Evolutionary conservation across 768 basidiomycete genomes (phyloP), one percentile per base, ranked within the genome.

Genomic region (Gymnopilus dilepis): DNA sequence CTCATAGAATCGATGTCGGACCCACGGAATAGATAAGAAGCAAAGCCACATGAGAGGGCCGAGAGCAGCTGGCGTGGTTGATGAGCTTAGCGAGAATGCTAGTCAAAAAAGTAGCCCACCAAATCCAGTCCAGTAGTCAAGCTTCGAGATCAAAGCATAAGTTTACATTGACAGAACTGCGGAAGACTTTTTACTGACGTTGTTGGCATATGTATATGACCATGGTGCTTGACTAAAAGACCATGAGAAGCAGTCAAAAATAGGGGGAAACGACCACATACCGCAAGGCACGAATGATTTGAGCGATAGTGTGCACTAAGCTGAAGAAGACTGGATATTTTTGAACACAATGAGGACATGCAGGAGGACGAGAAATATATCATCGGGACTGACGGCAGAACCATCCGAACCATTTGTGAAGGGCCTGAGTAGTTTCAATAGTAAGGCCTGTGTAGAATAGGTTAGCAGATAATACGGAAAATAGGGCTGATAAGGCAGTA

Each of bases 341-440:
- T 21, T n/a, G n/a, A n/a, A n/a, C 17, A 41, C 40, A 26, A 37
- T 26, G 26, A 24, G 17, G 45, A 26, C 6, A 48, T 6, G 17
- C 11, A 15, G 26, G 24, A 15, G 17, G 24, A 17, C 3, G 26
- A 7, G 6, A 17, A 15, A 48, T 15, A 13, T 2, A 8, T 26
- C 11, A 28, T 30, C 1, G 31, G 6, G 17, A 50, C 47, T 4
- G 15, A 50, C 47, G 28, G 28, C 47, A 50, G 22, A 50, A 50
- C 47, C 45, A 48, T 26, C 45, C 47, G 19, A 50, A 31, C 47
- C 47, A 50, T 28, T 50, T 50, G 12, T 50, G 47, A 6, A 50
- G 22, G 31, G 17, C 17, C 6, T 50, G 47, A 50, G 47, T 31
- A n/a, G 47, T 12, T 31, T 50, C 47, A 3, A 50, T 50, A 50